Conservation (phyloP, 192 early-diverging fungal genomes). For the Coemansia sp. region DNA sequence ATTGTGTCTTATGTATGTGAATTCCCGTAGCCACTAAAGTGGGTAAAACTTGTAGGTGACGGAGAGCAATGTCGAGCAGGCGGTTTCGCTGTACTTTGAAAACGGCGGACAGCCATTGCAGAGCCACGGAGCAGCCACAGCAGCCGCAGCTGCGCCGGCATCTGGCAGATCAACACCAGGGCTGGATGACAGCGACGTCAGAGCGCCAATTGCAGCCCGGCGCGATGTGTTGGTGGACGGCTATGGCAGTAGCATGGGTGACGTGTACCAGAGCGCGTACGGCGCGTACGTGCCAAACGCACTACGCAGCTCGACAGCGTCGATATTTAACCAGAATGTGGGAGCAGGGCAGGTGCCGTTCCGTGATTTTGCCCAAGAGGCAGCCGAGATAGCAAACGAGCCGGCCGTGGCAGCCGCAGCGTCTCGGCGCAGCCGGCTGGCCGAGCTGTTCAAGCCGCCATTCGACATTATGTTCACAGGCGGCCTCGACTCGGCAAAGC, state of each 20-base stretch:
- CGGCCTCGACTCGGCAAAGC: constrained; percentile 70
- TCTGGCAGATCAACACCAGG: background rate
- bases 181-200: constrained; percentile 56
- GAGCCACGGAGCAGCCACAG: constrained; percentile 4
- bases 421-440: constrained; percentile 60
- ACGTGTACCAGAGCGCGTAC: constrained; percentile 11
- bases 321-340: constrained; percentile 54
- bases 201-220: constrained; percentile 83
- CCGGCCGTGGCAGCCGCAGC: constrained; percentile 12
- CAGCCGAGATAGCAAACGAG: constrained; percentile 57
- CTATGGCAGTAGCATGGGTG: constrained; percentile 9
- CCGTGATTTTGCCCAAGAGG: constrained; percentile 67
- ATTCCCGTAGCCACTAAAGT: background rate
- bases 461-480: constrained; percentile 83
- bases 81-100: constrained; percentile 82
- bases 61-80: constrained; percentile 72
- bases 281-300: background rate
- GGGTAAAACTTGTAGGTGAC: constrained; percentile 58
- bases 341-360: constrained; percentile 57
- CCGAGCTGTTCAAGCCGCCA: constrained; percentile 83
- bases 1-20: background rate
- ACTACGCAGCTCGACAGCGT: background rate
- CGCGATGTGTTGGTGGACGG: constrained; percentile 72
- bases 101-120: constrained; percentile 67
- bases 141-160: constrained; percentile 10